Conservation (phyloP, 441 rosid genomes). For the Gossypium gossypioides region DNA sequence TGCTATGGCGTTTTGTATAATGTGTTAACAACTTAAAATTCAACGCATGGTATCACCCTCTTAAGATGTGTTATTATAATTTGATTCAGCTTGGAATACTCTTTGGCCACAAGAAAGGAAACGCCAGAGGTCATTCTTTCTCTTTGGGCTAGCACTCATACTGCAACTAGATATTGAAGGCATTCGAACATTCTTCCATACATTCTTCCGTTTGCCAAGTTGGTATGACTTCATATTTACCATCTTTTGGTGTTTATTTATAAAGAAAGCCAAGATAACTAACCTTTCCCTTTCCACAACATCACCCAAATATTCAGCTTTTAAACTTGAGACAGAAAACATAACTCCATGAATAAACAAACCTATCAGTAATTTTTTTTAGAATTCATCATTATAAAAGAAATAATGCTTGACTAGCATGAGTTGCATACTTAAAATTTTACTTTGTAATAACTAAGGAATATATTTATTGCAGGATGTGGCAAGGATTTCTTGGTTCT, state of each 20-base stretch:
- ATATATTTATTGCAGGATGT: slow-evolving; percentile 53
- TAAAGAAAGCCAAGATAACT: background rate
- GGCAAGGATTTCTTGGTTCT: slow-evolving; percentile 88
- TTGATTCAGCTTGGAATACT: slow-evolving; percentile 76
- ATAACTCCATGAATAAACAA: background rate
- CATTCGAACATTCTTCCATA: slow-evolving; percentile 64
- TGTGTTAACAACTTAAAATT: background rate
- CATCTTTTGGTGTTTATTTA: background rate
- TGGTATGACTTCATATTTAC: slow-evolving; percentile 39
- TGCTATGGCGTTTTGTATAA: background rate
- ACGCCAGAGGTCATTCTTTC: slow-evolving; percentile 88
- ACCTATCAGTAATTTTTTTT: background rate
- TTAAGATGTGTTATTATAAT: background rate
- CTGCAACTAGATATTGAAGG: slow-evolving; percentile 72
- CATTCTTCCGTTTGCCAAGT: slow-evolving; percentile 77
- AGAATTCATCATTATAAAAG: background rate
- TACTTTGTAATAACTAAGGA: background rate
- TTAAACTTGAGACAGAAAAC: background rate
- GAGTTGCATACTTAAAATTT: background rate
- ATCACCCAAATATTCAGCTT: background rate
- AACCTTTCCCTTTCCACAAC: background rate
- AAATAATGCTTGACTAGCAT: background rate
- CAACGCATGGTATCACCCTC: background rate
- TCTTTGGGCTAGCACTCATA: slow-evolving; percentile 83
- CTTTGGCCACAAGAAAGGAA: slow-evolving; percentile 95